Conservation (phyloP, 2,329 filamentous ascomycete genomes). For the Epichloe hybrida region DNA sequence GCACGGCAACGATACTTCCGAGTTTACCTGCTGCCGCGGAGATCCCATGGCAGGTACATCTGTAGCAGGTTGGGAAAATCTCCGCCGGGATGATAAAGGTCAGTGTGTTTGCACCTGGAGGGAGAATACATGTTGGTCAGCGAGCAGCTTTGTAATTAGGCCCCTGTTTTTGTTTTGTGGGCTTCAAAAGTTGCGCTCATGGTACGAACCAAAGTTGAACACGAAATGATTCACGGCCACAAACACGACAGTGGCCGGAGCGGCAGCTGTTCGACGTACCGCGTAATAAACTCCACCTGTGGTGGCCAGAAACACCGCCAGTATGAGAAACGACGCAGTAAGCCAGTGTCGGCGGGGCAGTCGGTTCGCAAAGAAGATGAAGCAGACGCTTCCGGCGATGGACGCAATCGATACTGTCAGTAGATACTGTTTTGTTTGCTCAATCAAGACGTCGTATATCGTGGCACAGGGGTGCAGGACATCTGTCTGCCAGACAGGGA, state of each 20-base stretch:
- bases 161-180: not conserved
- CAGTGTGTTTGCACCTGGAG: constrained; percentile 42
- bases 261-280: constrained; percentile 26
- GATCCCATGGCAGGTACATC: constrained; percentile 48
- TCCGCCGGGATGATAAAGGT: constrained; percentile 53
- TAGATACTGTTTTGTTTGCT: constrained; percentile 39
- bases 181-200: too few species aligned
- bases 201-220: constrained; percentile 38
- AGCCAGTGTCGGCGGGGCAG: constrained; percentile 35
- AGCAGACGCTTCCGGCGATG: constrained; percentile 35
- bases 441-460: constrained; percentile 36
- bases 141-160: not conserved
- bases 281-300: constrained; percentile 37
- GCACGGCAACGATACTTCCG: constrained; percentile 38
- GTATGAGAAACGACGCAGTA: constrained; percentile 33
- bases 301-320: constrained; percentile 32
- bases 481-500: constrained; percentile 38
- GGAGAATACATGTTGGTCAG: not conserved
- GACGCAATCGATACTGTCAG: constrained; percentile 38
- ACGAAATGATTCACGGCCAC: constrained; percentile 40
- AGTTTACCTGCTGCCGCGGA: constrained; percentile 47
- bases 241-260: constrained; percentile 33
- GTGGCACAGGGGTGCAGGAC: constrained; percentile 34
- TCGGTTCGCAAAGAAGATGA: constrained; percentile 33
- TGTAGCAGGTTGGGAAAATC: constrained; percentile 50